These are phyloP conservation scores for Candida piceae DNA, from an alignment of 805 yeast species.

Conservation along the genomic window DNA sequence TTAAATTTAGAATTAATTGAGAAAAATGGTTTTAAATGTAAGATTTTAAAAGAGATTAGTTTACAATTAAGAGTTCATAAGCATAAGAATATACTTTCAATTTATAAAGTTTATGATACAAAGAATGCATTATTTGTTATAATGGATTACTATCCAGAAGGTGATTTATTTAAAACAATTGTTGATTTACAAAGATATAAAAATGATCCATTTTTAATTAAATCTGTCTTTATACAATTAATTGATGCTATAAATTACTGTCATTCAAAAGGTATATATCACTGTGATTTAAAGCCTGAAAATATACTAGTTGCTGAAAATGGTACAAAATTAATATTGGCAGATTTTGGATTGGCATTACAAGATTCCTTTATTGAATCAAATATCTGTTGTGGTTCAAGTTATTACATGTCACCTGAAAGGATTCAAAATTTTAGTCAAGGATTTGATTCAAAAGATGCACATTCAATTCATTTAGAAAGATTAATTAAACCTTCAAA, in stretches of 20 bases:
- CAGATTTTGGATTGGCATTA: conserved; percentile 90
- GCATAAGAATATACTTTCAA: conserved; percentile 74
- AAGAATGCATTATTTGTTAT: conserved; percentile 60
- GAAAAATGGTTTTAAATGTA: conserved; percentile 29
- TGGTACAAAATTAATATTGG: conserved; percentile 54
- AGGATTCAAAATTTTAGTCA: conserved; percentile 42
- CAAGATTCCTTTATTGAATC: conserved; percentile 51
- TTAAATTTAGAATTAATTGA: conserved; percentile 34
- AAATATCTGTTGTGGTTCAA: conserved; percentile 78
- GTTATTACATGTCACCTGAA: conserved; percentile 93
- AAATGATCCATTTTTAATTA: conserved; percentile 45
- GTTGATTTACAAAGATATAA: conserved; percentile 66
- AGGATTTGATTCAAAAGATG: conserved; percentile 28
- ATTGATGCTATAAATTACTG: conserved; percentile 79
- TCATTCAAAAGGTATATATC: conserved; percentile 79
- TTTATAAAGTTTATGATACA: conserved; percentile 66
- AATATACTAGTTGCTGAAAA: conserved; percentile 66
- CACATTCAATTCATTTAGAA: conserved; percentile 28
- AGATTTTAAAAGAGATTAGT: conserved; percentile 59
- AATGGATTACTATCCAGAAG: conserved; percentile 82
- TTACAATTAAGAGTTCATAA: conserved; percentile 69
- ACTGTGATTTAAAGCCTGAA: conserved; percentile 95
- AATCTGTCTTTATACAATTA: conserved; percentile 66
- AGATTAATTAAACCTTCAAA: conserved; percentile 19
- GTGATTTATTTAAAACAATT: conserved; percentile 82